Conservation (phyloP, 108 stramenopile genomes). For the Cyclotella atomus region DNA sequence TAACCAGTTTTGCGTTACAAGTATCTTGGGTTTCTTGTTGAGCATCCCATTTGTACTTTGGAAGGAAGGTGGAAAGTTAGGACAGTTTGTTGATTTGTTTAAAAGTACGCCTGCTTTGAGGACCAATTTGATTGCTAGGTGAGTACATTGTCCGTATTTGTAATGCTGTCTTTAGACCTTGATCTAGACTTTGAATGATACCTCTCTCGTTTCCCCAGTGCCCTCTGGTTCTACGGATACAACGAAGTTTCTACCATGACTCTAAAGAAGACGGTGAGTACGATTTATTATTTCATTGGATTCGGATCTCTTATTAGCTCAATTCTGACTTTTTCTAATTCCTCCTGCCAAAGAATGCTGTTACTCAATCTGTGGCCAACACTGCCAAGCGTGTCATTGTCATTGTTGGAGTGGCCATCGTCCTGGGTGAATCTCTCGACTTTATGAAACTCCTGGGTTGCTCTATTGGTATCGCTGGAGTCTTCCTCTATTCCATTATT, state of each 20-base stretch:
- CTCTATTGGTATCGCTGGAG: conserved; percentile 84
- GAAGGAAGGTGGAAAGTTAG: conserved; percentile 45
- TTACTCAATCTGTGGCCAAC: conserved; percentile 71
- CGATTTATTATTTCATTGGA: background rate
- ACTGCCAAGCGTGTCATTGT: conserved; percentile 74
- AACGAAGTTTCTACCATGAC: conserved; percentile 73
- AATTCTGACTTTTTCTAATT: background rate
- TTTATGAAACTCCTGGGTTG: conserved; percentile 64
- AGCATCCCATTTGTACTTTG: conserved; percentile 54
- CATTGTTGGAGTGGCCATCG: conserved; percentile 67
- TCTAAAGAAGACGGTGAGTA: conserved; percentile 60
- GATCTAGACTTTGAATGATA: conserved; percentile 4
- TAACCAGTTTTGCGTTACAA: conserved; percentile 66
- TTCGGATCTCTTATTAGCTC: background rate
- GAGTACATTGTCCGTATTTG: conserved; percentile 2
- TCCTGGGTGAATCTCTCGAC: conserved; percentile 58
- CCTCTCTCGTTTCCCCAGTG: conserved; percentile 39
- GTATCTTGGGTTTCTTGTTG: conserved; percentile 56
- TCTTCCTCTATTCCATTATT: conserved; percentile 74
- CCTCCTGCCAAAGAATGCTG: conserved; percentile 35
- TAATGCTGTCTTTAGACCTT: background rate
- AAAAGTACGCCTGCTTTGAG: conserved; percentile 56
- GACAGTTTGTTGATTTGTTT: conserved; percentile 45
- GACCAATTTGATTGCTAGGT: conserved; percentile 52
- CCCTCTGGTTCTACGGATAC: conserved; percentile 72